Evolutionary conservation across 2,329 filamentous ascomycete genomes (phyloP).

Genomic region (Aspergillus clavatus): DNA sequence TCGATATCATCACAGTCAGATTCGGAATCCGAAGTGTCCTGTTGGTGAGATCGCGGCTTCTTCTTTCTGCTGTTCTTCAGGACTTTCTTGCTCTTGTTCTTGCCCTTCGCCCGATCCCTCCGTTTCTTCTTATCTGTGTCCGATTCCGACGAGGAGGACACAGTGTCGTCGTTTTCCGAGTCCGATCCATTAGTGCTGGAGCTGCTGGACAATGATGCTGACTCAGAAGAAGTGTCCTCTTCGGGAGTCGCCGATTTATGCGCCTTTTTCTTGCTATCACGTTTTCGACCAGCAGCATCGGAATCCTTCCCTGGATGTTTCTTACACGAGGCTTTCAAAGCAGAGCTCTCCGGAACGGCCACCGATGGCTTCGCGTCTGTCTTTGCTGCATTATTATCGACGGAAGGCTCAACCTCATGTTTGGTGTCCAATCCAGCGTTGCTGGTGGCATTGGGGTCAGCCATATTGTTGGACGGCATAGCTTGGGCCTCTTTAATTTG

Average conservation of each 20-base stretch:
- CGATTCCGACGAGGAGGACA: constrained; percentile 17
- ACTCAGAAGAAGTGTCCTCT: constrained; percentile 19
- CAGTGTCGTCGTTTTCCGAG: constrained; percentile 11
- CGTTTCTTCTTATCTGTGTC: constrained; percentile 26
- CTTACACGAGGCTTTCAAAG: constrained; percentile 29
- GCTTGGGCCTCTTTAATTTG: constrained; percentile 2
- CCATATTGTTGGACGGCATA: constrained; percentile 20
- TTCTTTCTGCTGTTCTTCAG: constrained; percentile 30
- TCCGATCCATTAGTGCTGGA: constrained; percentile 18
- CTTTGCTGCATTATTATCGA: constrained; percentile 25
- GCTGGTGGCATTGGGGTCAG: constrained; percentile 22
- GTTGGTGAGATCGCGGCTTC: constrained; percentile 33
- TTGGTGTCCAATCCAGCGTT: constrained; percentile 24
- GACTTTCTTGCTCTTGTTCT: constrained; percentile 28
- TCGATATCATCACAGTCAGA: constrained; percentile 24
- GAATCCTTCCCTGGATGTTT: constrained; percentile 23
- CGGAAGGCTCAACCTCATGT: constrained; percentile 25
- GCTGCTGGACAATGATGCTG: constrained; percentile 17
- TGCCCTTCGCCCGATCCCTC: constrained; percentile 36
- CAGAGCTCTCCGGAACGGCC: constrained; percentile 20
- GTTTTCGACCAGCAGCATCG: constrained; percentile 17
- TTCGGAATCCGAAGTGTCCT: constrained; percentile 23
- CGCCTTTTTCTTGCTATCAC: constrained; percentile 20
- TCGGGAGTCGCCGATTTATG: constrained; percentile 19
- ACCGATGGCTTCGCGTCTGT: constrained; percentile 18